These are phyloP conservation scores for Hyaloraphidium curvatum DNA, from an alignment of 192 early-diverging fungal genomes.

Conservation along the genomic window DNA sequence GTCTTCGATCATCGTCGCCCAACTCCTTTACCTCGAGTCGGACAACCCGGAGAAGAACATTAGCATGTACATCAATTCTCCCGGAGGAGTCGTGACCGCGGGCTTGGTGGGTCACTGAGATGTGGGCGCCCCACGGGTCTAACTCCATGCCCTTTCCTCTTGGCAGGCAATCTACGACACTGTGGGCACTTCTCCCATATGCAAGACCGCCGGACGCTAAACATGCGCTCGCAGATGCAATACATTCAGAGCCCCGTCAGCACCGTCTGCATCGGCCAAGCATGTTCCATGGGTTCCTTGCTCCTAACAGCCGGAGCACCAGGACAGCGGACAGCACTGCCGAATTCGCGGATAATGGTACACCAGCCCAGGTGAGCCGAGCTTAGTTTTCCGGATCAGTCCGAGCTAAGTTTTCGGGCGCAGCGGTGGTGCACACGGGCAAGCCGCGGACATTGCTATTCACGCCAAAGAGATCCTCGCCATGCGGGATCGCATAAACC, in stretches of 20 bases:
- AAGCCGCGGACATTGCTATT: constrained; percentile 92
- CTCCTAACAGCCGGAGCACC: constrained; percentile 74
- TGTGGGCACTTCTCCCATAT: constrained; percentile 4
- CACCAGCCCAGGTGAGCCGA: constrained; percentile 66
- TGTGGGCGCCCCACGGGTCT: no score
- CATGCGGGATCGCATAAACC: constrained; percentile 61
- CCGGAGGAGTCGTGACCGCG: constrained; percentile 85
- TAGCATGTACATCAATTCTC: constrained; percentile 92
- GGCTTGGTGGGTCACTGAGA: constrained; percentile 39
- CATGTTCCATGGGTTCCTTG: constrained; percentile 94
- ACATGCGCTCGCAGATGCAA: constrained; percentile 21
- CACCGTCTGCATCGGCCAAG: constrained; percentile 92
- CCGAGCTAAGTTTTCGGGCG: constrained; percentile 7
- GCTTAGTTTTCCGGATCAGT: no score
- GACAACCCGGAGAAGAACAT: constrained; percentile 89
- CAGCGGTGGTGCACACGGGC: constrained; percentile 79
- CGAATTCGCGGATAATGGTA: constrained; percentile 88
- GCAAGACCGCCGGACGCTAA: not conserved
- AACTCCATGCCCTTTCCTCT: not conserved
- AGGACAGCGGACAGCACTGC: constrained; percentile 68
- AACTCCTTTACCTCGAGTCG: constrained; percentile 83
- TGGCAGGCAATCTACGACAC: constrained; percentile 26
- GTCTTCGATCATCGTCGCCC: constrained; percentile 79
- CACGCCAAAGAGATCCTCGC: constrained; percentile 89
- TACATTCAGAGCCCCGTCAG: constrained; percentile 84